Conservation (phyloP, 2,329 filamentous ascomycete genomes). For the Penicillium sp. region DNA sequence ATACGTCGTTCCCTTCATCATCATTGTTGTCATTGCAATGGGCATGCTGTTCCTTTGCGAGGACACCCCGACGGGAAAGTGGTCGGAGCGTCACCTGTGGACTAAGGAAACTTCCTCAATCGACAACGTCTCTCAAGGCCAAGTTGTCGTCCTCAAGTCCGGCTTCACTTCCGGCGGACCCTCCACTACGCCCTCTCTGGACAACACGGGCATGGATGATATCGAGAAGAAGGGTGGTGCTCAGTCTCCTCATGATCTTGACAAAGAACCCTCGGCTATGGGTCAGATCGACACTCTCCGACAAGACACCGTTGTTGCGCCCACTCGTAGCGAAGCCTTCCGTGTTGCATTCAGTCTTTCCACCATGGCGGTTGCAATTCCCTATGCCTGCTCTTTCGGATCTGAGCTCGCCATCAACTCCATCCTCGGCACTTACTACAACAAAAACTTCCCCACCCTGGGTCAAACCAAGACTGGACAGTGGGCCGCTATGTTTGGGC, state of each 20-base stretch:
- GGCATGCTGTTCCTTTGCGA: conserved; percentile 73
- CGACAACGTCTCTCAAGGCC: conserved; percentile 26
- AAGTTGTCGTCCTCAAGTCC: conserved; percentile 38
- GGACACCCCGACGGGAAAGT: conserved; percentile 81
- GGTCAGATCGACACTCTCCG: conserved; percentile 55
- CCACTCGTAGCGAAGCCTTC: conserved; percentile 62
- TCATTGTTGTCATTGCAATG: conserved; percentile 69
- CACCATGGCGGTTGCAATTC: conserved; percentile 56
- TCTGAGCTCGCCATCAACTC: conserved; percentile 64
- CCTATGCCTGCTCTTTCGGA: conserved; percentile 65
- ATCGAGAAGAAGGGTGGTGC: conserved; percentile 40
- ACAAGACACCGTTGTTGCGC: conserved; percentile 66
- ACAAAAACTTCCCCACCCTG: conserved; percentile 58
- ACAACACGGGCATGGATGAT: conserved; percentile 27
- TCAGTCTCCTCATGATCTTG: conserved; percentile 30
- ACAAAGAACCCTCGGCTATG: conserved; percentile 50
- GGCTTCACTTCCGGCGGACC: conserved; percentile 27
- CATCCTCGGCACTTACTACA: conserved; percentile 63
- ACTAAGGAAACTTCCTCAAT: conserved; percentile 48
- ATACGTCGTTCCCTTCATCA: conserved; percentile 80
- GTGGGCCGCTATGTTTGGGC: conserved; percentile 60
- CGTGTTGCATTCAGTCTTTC: conserved; percentile 65
- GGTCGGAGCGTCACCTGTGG: conserved; percentile 70
- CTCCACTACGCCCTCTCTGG: conserved; percentile 32
- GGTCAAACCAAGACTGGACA: conserved; percentile 59